Evolutionary conservation across 345 rosid genomes (phyloP), one percentile per base, ranked within the genome.

Genomic region (Ailanthus altissimus): DNA sequence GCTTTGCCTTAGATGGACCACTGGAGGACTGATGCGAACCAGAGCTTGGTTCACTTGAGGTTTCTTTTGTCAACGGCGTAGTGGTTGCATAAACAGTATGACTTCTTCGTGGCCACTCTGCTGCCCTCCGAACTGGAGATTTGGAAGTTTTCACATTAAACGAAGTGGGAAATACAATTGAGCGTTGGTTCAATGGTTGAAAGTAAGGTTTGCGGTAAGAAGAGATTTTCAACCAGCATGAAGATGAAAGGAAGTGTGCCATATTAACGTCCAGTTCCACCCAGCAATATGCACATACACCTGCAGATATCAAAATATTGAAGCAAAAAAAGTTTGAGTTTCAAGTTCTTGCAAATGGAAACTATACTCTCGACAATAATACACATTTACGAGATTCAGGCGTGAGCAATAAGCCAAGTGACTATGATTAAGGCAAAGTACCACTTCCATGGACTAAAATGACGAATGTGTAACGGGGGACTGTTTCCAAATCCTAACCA

Each of bases 191-290:
- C 67, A 78, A 72, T 28, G 84, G 72, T 72, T 74, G 84, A 65
- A 77, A 72, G 63, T 13, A 67, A 28, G 87, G 82, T 72, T 73
- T 84, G 79, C 65, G 60, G 82, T 81, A 70, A 58, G 85, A 75
- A 1, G 88, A 76, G 70, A 91, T 67, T 73, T 84, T 83, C 64
- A 88, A 82, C 56, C 87, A 87, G 86, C 82, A 82, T 26, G 98
- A 85, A 77, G 89, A 77, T 14, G 97, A 89, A 51, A 91, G 84
- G 71, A 90, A 71, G 78, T 89, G 89, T 66, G 94, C 87, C 98
- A 94, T 94, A 49, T 6, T 70, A 73, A 56, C 21, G 76, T 74
- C 38, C 59, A 73, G 66, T 51, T 83, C 56, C 66, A 57, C 78
- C 76, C 74, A 66, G 62, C 21, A 62, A 60, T 47, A 76, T 36